Evolutionary conservation across 306 rosid genomes (phyloP).

Genomic region (Castanopsis chinensis): DNA sequence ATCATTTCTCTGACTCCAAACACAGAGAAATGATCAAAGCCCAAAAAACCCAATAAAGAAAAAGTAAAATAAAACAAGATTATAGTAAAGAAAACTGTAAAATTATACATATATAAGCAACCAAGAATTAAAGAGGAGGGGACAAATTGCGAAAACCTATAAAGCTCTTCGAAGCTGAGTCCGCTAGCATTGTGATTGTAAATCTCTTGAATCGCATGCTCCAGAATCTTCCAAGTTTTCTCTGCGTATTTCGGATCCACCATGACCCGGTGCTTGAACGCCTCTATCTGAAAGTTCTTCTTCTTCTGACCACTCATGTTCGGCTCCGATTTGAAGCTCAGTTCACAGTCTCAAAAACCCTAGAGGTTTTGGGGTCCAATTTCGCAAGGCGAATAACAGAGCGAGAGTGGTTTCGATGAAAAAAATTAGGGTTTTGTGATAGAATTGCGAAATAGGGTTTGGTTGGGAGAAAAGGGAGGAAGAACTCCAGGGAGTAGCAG

Average conservation of each 20-base stretch:
- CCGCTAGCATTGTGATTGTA: constrained; percentile 57
- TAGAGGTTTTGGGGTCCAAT: too few relatives aligned
- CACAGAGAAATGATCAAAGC: neutral
- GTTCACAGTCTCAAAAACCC: too few relatives aligned
- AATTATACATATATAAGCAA: neutral
- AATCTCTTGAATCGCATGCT: constrained; percentile 54
- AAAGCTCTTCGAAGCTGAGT: constrained; percentile 58
- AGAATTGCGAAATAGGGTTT: too few relatives aligned
- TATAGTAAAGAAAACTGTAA: neutral
- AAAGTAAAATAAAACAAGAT: neutral
- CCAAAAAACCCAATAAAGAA: neutral
- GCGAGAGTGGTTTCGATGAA: too few relatives aligned
- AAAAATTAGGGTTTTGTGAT: too few relatives aligned
- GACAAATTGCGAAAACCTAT: constrained; percentile 32
- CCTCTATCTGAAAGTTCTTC: constrained; percentile 39
- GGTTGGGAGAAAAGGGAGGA: too few relatives aligned
- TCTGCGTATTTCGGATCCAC: constrained; percentile 53
- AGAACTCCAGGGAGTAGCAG: too few relatives aligned
- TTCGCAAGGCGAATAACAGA: too few relatives aligned
- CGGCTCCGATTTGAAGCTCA: neutral
- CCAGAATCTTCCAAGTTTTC: constrained; percentile 51
- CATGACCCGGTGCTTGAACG: constrained; percentile 45
- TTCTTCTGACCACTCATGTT: constrained; percentile 31
- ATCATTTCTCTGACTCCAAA: neutral
- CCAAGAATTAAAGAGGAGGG: too few relatives aligned